Evolutionary conservation across 2,329 filamentous ascomycete genomes (phyloP).

Genomic region (Pseudocercospora vitis): DNA sequence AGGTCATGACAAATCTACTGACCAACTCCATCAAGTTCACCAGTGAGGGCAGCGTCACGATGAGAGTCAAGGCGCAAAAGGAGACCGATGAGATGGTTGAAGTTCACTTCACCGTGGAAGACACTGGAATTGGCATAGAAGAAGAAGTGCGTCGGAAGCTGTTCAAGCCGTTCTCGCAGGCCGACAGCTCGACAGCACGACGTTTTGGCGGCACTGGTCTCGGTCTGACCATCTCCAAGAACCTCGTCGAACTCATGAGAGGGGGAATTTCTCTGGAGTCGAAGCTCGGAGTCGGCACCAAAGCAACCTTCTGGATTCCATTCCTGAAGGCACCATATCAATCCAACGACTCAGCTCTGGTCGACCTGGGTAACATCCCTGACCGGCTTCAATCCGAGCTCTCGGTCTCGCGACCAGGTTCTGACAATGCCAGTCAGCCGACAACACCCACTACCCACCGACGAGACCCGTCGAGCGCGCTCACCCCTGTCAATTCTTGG

Average conservation of each 20-base stretch:
- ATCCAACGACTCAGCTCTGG: constrained; percentile 50
- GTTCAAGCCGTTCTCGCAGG: constrained; percentile 80
- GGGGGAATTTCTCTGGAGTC: constrained; percentile 72
- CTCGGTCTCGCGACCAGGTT: constrained; percentile 65
- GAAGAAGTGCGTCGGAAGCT: constrained; percentile 70
- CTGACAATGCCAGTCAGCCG: constrained; percentile 55
- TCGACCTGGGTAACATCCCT: constrained; percentile 64
- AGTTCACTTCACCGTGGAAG: constrained; percentile 70
- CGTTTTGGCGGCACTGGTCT: constrained; percentile 78
- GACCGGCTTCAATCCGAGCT: constrained; percentile 62
- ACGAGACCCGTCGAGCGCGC: constrained; percentile 24
- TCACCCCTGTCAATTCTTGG: constrained; percentile 29
- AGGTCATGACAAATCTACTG: constrained; percentile 77
- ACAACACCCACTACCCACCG: constrained; percentile 34
- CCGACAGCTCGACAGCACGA: constrained; percentile 74
- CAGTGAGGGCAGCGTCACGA: constrained; percentile 64
- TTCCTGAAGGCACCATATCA: constrained; percentile 68
- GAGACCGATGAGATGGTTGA: constrained; percentile 66
- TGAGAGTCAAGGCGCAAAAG: constrained; percentile 63
- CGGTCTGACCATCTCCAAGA: constrained; percentile 78
- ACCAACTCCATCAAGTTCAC: constrained; percentile 79
- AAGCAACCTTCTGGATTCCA: constrained; percentile 73
- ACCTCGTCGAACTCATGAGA: constrained; percentile 75
- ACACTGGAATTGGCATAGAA: constrained; percentile 79
- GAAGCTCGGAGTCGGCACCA: constrained; percentile 66